These are phyloP conservation scores for Pythium aristosporum DNA, from an alignment of 352 stramenopile genomes.

Conservation along the genomic window DNA sequence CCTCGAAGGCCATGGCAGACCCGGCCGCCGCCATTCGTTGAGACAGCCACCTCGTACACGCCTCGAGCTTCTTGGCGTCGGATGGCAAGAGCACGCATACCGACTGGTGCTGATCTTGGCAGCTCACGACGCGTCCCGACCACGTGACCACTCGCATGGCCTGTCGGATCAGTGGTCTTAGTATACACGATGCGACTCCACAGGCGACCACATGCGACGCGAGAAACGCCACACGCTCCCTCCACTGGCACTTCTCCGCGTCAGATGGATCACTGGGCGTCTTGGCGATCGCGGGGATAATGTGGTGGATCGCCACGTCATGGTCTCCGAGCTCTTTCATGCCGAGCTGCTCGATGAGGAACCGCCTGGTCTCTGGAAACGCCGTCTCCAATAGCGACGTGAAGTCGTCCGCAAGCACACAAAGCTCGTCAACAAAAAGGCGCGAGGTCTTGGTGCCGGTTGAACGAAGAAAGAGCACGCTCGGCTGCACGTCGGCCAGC, in stretches of 20 bases:
- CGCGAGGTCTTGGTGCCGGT: background rate
- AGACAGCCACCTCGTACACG: constrained; percentile 6
- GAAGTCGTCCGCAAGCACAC: constrained; percentile 47
- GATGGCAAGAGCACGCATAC: constrained; percentile 17
- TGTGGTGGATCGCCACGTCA: constrained; percentile 64
- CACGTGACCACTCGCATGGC: constrained; percentile 23
- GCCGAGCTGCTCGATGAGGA: constrained; percentile 53
- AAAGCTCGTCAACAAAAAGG: constrained; percentile 27
- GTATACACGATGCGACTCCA: background rate
- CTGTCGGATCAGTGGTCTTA: constrained; percentile 10
- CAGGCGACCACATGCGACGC: constrained; percentile 17
- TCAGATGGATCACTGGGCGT: background rate
- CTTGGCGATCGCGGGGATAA: constrained; percentile 46
- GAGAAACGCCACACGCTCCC: constrained; percentile 20
- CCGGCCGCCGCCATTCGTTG: background rate
- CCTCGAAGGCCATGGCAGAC: constrained; percentile 1
- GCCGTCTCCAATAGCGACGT: constrained; percentile 25
- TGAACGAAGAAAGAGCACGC: constrained; percentile 19
- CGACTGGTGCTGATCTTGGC: background rate
- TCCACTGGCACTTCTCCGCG: constrained; percentile 1
- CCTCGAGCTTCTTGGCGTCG: constrained; percentile 2
- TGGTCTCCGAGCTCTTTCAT: constrained; percentile 69
- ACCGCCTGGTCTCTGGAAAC: constrained; percentile 34
- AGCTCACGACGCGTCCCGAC: constrained; percentile 2
- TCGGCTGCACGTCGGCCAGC: constrained; percentile 8